These are phyloP conservation scores for Starmerella sirachaensis DNA, from an alignment of 805 yeast species.

Conservation along the genomic window DNA sequence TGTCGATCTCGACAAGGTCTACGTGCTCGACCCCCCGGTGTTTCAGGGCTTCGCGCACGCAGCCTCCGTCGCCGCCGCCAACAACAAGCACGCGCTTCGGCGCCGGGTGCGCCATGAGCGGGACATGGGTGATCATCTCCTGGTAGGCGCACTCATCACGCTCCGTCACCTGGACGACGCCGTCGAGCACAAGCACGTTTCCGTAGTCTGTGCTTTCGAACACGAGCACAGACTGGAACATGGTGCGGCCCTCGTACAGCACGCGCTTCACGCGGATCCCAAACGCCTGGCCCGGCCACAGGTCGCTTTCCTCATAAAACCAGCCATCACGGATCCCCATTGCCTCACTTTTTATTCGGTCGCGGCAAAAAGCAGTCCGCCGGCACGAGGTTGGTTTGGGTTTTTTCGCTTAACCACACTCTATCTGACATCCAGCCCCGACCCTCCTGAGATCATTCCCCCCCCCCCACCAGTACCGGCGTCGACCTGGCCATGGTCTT, in stretches of 20 bases:
- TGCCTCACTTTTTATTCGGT: slow-evolving; percentile 20
- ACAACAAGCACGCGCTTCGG: slow-evolving; percentile 89
- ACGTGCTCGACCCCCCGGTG: slow-evolving; percentile 50
- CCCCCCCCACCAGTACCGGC: no score
- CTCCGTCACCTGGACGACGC: slow-evolving; percentile 91
- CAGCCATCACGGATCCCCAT: slow-evolving; percentile 42
- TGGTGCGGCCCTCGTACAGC: slow-evolving; percentile 54
- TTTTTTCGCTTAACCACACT: background rate
- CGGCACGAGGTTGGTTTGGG: background rate
- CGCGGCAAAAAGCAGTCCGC: background rate
- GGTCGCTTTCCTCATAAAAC: slow-evolving; percentile 67
- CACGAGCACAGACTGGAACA: slow-evolving; percentile 68
- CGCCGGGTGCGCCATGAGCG: slow-evolving; percentile 83
- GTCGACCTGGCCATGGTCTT: no score
- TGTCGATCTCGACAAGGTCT: slow-evolving; percentile 81
- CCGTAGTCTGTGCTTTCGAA: slow-evolving; percentile 85
- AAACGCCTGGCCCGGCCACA: slow-evolving; percentile 83
- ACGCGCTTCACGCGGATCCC: slow-evolving; percentile 50
- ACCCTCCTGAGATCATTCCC: no score
- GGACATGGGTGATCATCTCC: slow-evolving; percentile 95
- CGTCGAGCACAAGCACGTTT: slow-evolving; percentile 86
- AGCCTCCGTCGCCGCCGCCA: slow-evolving; percentile 98
- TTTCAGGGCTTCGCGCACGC: slow-evolving; percentile 74
- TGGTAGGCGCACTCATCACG: slow-evolving; percentile 96
- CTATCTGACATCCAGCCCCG: background rate